A percentile compares a stretch with the other conserved stretches of the same genome.
Evolutionary conservation across 495 filamentous ascomycete species (phyloP).

Genomic region (Annulohypoxylon moriforme): DNA sequence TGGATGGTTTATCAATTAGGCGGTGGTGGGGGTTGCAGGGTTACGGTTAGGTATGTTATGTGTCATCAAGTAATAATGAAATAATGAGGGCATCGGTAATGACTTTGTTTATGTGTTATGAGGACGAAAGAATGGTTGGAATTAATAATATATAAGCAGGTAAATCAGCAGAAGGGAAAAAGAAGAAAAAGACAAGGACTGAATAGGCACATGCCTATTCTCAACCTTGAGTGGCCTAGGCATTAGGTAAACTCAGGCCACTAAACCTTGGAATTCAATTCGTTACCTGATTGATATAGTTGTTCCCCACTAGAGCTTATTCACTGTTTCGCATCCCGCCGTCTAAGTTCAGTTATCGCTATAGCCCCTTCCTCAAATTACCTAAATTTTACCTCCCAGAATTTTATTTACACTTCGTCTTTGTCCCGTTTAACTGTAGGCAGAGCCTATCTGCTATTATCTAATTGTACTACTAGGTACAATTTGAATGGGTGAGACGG

Average conservation of each 20-base stretch:
- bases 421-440: neutral
- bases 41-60: neutral
- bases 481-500: neutral
- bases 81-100: slow-evolving; percentile 10
- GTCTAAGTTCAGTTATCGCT: neutral
- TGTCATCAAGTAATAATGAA: slow-evolving; percentile 2
- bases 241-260: slow-evolving; percentile 4
- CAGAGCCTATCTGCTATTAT: neutral
- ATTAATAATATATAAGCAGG: neutral
- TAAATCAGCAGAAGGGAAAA: neutral
- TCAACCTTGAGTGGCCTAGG: neutral
- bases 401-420: neutral
- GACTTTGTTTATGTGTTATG: neutral
- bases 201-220: neutral
- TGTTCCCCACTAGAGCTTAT: slow-evolving; percentile 11
- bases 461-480: neutral
- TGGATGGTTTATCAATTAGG: slow-evolving; percentile 16
- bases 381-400: neutral
- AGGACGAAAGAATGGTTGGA: neutral
- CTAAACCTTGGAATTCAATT: slow-evolving; percentile 14
- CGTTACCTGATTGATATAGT: neutral
- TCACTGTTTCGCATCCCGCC: neutral
- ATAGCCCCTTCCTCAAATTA: neutral
- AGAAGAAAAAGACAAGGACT: neutral
- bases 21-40: slow-evolving; percentile 15